Evolutionary conservation across 2,329 filamentous ascomycete species (phyloP).

Genomic region (Fusarium circinatum): DNA sequence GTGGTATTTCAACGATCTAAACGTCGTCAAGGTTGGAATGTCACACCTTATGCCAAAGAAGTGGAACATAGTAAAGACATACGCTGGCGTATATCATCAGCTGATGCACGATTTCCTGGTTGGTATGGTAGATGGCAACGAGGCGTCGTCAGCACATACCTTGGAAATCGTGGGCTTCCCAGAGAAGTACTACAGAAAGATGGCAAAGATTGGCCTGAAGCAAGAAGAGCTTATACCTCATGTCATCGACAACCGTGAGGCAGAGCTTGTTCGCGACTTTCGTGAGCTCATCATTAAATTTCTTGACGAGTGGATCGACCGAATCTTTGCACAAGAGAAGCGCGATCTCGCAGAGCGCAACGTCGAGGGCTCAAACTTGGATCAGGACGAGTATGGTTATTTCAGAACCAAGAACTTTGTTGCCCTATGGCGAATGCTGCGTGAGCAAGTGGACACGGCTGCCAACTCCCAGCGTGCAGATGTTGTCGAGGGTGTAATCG

Average conservation of each 20-base stretch:
- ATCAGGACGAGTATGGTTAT: slow-evolving; percentile 87
- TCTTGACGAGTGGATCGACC: slow-evolving; percentile 97
- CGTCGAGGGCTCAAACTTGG: slow-evolving; percentile 78
- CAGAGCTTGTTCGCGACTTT: slow-evolving; percentile 93
- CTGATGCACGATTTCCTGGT: slow-evolving; percentile 96
- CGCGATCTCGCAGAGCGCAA: slow-evolving; percentile 83
- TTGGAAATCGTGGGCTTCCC: slow-evolving; percentile 95
- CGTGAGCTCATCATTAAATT: slow-evolving; percentile 94
- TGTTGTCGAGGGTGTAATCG: slow-evolving; percentile 93
- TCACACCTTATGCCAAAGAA: slow-evolving; percentile 90
- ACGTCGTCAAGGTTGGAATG: slow-evolving; percentile 94
- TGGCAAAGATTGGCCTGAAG: slow-evolving; percentile 86
- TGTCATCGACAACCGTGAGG: slow-evolving; percentile 88
- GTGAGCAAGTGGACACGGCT: slow-evolving; percentile 89
- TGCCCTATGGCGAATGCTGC: slow-evolving; percentile 97
- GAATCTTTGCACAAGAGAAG: slow-evolving; percentile 85
- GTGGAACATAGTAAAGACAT: slow-evolving; percentile 94
- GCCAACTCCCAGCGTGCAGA: slow-evolving; percentile 86
- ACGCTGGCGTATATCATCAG: slow-evolving; percentile 88
- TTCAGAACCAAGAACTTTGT: slow-evolving; percentile 92
- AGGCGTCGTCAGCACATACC: slow-evolving; percentile 86
- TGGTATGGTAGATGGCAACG: slow-evolving; percentile 82
- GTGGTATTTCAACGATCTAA: slow-evolving; percentile 98
- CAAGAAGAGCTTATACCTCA: slow-evolving; percentile 83
- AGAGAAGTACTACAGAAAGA: slow-evolving; percentile 95